Evolutionary conservation across 2,329 filamentous ascomycete species (phyloP), one percentile per base, ranked within the genome.

Genomic region (Pseudopyrenochaeta lycopersici): DNA sequence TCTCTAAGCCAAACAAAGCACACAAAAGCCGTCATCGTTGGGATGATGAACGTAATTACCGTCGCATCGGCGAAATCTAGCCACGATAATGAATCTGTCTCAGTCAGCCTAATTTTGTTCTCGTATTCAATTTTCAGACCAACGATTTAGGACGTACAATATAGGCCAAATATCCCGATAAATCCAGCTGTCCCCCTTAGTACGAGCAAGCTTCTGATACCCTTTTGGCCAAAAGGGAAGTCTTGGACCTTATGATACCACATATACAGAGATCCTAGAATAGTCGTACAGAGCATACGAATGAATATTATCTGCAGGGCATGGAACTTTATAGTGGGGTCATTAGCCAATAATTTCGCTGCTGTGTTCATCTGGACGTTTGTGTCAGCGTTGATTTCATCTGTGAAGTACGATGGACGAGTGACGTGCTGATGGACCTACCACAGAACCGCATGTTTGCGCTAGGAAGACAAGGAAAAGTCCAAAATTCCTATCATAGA

Each of bases 11-110:
- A 78, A 33, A 92, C 76, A 36, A 89, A 91, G 71, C 91, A 95
- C n/a, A 89, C 83, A 72, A 92, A 89, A 43, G 90, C 90, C 7
- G 90, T 85, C 14, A 95, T 81, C 7, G 88, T 88, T 0, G 92
- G 92, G 0, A 89, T 85, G 6, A 96, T 81, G 70, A 96, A 97
- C 7, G 90, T 93, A 43, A 96, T 88, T 27, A 96, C 92, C 0
- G 90, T 94, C 1, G 92, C 91, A 70, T 96, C 92, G 11, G 91
- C 89, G 2, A 96, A 82, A 0, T 90, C 89, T 2, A 96, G 83
- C 68, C 94, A 95, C 67, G 90, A 85, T 47, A 90, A 77, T 4
- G 85, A 87, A 66, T 86, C 80, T 81, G 48, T 18, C 9, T 0
- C 7, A 12, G 11, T 10, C 17, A 60, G 31, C 60, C 50, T 43